Evolutionary conservation across 1,284 basidiomycete genomes (phyloP).

Genomic region (Somion occarium): DNA sequence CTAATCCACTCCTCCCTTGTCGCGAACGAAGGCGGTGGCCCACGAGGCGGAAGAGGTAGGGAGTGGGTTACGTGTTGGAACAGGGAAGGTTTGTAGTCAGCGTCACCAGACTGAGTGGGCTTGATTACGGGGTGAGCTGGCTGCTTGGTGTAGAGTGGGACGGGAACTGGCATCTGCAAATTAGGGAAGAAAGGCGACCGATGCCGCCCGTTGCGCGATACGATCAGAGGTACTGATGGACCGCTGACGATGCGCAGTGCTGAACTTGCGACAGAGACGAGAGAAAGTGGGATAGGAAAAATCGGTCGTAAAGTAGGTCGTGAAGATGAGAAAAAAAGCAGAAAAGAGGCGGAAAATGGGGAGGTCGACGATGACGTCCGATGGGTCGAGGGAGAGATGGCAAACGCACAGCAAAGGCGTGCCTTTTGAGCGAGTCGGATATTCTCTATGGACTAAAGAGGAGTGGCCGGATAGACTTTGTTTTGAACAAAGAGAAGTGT

Average conservation of each 20-base stretch:
- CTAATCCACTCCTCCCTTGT: slow-evolving; percentile 69
- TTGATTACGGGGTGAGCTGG: slow-evolving; percentile 63
- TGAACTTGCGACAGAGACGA: slow-evolving; percentile 20
- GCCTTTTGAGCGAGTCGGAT: slow-evolving; percentile 52
- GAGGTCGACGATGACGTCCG: slow-evolving; percentile 29
- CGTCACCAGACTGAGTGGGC: slow-evolving; percentile 36
- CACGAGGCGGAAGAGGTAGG: slow-evolving; percentile 52
- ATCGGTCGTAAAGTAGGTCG: slow-evolving; percentile 48
- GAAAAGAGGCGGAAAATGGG: slow-evolving; percentile 24
- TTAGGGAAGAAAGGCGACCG: slow-evolving; percentile 30
- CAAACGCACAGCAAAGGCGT: slow-evolving; percentile 89
- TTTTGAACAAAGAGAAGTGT: slow-evolving; percentile 12
- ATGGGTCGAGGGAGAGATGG: slow-evolving; percentile 38
- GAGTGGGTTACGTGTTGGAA: slow-evolving; percentile 51
- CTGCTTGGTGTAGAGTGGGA: slow-evolving; percentile 53
- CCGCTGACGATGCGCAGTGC: slow-evolving; percentile 17
- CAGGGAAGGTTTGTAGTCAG: slow-evolving; percentile 35
- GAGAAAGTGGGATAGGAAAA: slow-evolving; percentile 26
- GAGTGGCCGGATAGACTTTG: slow-evolving; percentile 21
- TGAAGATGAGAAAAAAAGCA: slow-evolving; percentile 26
- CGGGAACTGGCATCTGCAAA: slow-evolving; percentile 81
- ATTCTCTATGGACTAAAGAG: slow-evolving; percentile 29
- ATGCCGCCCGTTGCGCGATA: slow-evolving; percentile 21
- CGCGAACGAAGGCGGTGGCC: slow-evolving; percentile 56
- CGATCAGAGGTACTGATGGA: slow-evolving; percentile 14